Evolutionary conservation across 176 grass and related monocot species (phyloP).

Genomic region (Cenchrus americanus): DNA sequence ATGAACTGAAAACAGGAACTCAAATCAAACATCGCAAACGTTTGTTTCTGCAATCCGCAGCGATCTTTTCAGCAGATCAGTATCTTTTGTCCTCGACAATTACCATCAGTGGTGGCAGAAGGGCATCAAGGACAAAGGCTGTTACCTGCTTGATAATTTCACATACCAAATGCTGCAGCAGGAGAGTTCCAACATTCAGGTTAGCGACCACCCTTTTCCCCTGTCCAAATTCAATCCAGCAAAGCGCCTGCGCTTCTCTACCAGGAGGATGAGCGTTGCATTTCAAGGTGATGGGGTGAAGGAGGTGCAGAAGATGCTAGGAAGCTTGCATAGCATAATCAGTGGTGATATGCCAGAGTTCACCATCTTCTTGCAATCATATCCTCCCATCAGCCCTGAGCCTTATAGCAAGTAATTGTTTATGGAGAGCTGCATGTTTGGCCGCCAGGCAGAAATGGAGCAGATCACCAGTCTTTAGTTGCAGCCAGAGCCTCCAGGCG

Average conservation of each 20-base stretch:
- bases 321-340: not conserved
- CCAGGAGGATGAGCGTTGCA: not conserved
- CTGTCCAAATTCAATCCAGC: not conserved
- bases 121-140: not conserved
- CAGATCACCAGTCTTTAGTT: slow-evolving; percentile 20
- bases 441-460: too few species aligned
- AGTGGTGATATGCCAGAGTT: not conserved
- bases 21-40: not conserved
- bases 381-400: not conserved
- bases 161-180: not conserved
- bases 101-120: not conserved
- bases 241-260: not conserved
- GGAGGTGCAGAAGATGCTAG: not conserved
- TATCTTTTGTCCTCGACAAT: slow-evolving; percentile 27
- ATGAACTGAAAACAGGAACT: not conserved
- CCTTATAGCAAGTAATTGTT: slow-evolving; percentile 11
- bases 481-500: not conserved
- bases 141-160: slow-evolving; percentile 30
- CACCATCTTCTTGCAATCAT: not conserved
- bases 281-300: not conserved
- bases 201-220: not conserved
- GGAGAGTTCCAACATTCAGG: not conserved
- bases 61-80: slow-evolving; percentile 8
- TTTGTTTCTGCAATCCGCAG: not conserved
- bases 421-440: slow-evolving; percentile 40